Evolutionary conservation across 2,329 filamentous ascomycete species (phyloP).

Genomic region (Colletotrichum cuscutae): DNA sequence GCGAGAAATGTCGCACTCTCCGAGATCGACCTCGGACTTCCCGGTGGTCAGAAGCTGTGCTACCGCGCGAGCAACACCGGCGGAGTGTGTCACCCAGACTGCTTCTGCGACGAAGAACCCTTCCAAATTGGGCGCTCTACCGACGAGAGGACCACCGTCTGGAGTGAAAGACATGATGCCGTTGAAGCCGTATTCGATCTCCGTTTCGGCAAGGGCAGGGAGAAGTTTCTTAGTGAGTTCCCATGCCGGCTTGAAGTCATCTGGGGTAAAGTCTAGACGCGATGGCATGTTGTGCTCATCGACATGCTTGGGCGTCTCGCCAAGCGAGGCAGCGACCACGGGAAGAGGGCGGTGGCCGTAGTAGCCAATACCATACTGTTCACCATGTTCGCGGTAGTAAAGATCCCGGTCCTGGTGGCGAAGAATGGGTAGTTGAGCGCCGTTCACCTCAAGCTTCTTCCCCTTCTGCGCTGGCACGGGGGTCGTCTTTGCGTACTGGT

Average conservation of each 20-base stretch:
- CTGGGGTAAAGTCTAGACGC: slow-evolving; percentile 65
- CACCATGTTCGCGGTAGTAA: slow-evolving; percentile 73
- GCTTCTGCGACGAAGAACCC: slow-evolving; percentile 74
- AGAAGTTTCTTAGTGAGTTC: slow-evolving; percentile 63
- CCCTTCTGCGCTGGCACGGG: slow-evolving; percentile 54
- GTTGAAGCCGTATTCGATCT: slow-evolving; percentile 71
- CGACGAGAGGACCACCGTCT: slow-evolving; percentile 69
- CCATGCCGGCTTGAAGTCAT: slow-evolving; percentile 72
- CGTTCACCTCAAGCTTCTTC: slow-evolving; percentile 53
- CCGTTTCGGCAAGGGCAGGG: slow-evolving; percentile 59
- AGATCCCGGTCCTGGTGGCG: slow-evolving; percentile 72
- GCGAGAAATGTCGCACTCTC: slow-evolving; percentile 68
- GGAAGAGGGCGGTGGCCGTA: slow-evolving; percentile 73
- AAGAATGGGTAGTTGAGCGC: slow-evolving; percentile 66
- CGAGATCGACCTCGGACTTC: slow-evolving; percentile 63
- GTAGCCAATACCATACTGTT: slow-evolving; percentile 71
- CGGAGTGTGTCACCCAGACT: slow-evolving; percentile 75
- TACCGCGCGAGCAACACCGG: slow-evolving; percentile 69
- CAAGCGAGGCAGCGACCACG: slow-evolving; percentile 63
- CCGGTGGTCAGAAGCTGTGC: slow-evolving; percentile 68
- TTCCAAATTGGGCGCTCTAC: slow-evolving; percentile 66
- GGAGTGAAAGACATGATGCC: slow-evolving; percentile 75
- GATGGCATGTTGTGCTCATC: slow-evolving; percentile 72
- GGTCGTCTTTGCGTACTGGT: slow-evolving; percentile 73
- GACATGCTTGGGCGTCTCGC: slow-evolving; percentile 62